A percentile compares a stretch with the other conserved stretches of the same genome.
These are phyloP conservation scores for Zoysia japonica DNA, from an alignment of 176 grass and related monocot genomes.

Conservation along the genomic window DNA sequence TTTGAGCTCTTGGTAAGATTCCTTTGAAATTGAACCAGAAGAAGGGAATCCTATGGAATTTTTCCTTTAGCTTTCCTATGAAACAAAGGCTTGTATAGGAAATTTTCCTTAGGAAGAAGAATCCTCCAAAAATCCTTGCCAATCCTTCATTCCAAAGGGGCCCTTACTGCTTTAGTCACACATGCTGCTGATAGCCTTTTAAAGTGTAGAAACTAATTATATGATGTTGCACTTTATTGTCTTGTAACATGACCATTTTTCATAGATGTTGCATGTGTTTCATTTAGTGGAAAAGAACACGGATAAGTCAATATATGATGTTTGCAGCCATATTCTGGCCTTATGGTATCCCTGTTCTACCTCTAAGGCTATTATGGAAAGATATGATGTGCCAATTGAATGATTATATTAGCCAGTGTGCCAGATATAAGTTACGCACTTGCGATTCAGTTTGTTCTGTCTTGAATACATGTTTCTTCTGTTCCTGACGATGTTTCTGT, in stretches of 20 bases:
- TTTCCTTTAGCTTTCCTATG: too few relatives aligned
- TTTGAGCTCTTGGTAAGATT: too few relatives aligned
- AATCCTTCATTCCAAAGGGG: too few relatives aligned
- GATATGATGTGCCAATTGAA: not conserved
- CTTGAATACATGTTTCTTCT: conserved; percentile 1
- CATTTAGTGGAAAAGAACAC: not conserved
- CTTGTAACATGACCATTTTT: not conserved
- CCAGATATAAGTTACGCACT: not conserved
- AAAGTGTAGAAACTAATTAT: not conserved
- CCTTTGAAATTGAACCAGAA: too few relatives aligned
- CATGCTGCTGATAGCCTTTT: not conserved
- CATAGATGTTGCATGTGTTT: not conserved
- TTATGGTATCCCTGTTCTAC: not conserved
- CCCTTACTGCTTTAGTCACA: not conserved
- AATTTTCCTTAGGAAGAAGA: too few relatives aligned
- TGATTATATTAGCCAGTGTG: conserved; percentile 1
- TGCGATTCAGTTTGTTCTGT: conserved; percentile 25
- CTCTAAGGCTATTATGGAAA: conserved; percentile 16
- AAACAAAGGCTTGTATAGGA: too few relatives aligned
- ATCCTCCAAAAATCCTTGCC: too few relatives aligned
- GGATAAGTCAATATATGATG: not conserved
- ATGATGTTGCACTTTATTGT: not conserved
- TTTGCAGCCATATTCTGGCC: not conserved
- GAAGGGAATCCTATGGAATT: too few relatives aligned
- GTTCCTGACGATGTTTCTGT: conserved; percentile 10